Percentiles rank a stretch among this genome's conserved stretches.
Conservation (phyloP, 78 protist genomes). For the Dictyostelium firmibasis region DNA sequence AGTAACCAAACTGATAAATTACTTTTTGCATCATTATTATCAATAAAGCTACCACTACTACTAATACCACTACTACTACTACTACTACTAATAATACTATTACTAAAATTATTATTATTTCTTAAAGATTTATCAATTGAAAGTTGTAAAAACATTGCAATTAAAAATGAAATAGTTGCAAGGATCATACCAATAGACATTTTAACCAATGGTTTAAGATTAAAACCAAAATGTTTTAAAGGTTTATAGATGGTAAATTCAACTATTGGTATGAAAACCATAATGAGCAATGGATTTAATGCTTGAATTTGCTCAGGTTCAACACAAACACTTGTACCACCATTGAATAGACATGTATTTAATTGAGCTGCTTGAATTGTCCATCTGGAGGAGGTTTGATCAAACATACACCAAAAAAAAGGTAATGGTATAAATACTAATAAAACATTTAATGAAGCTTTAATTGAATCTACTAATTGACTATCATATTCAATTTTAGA, state of each 20-base stretch:
- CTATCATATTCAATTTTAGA: neutral
- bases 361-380: constrained; percentile 63
- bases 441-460: constrained; percentile 15
- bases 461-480: constrained; percentile 4
- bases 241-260: constrained; percentile 74
- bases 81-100: no score
- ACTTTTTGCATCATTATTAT: neutral
- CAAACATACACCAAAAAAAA: constrained; percentile 85
- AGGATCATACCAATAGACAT: constrained; percentile 86
- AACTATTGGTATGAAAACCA: constrained; percentile 77
- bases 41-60: neutral
- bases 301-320: constrained; percentile 85
- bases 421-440: constrained; percentile 59
- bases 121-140: constrained; percentile 36
- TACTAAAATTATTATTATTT: neutral
- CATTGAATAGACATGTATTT: neutral
- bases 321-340: neutral
- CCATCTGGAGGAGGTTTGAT: constrained; percentile 79
- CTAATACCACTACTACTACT: no score
- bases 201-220: constrained; percentile 50
- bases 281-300: constrained; percentile 75
- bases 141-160: constrained; percentile 75
- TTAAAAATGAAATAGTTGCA: constrained; percentile 54
- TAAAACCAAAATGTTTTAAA: neutral
- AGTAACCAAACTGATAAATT: constrained; percentile 6